Base-by-base conservation (phyloP, 2,329 filamentous ascomycete species). In the Alternaria alternata region DNA sequence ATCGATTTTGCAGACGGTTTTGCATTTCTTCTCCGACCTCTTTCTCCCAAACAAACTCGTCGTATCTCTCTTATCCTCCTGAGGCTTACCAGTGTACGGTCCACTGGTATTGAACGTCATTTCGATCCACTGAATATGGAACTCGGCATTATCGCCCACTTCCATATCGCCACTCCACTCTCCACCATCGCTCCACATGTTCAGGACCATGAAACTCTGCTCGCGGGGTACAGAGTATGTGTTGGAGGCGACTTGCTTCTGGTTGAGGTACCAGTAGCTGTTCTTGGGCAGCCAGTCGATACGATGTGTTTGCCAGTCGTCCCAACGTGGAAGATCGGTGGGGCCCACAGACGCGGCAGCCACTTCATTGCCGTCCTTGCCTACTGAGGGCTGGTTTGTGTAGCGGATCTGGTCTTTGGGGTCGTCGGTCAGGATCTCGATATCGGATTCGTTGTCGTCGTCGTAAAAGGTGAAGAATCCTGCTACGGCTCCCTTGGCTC, bases 41-140 rank as follows among this genome's bases (percentile, higher is more conserved):
- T 70, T 68, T 56, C 62, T 64, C 39, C 63, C 62, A 41, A 66
- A 64, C 39, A 66, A 34, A 28, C 57, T 43, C 30, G 39, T 57
- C 1, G 58, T 41, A 42, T 59, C 62, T 41, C 73, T 57, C 59
- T 73, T 75, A 8, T 68, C 56, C 5, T 46, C 44, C 26, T 49
- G 16, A 7, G 60, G 39, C 2, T 57, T 60, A 5, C 76, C 77
- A 7, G 63, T 60, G 2, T 76, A 74, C 5, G 74, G 68, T 22
- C 77, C 78, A 51, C 69, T 75, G 3, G 77, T 79, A 52, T 81
- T 81, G 57, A 85, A 89, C 22, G 86, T 80, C 75, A 89, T 81
- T 68, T 89, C 86, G 44, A 89, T 83, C 87, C 86, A 89, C 77
- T 87, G 84, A 18, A 89, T 81, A 68, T 89, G 85, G 67, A 89